Evolutionary conservation across 202 grass and related monocot species (phyloP).

Genomic region (Cymbopogon flexuosus): DNA sequence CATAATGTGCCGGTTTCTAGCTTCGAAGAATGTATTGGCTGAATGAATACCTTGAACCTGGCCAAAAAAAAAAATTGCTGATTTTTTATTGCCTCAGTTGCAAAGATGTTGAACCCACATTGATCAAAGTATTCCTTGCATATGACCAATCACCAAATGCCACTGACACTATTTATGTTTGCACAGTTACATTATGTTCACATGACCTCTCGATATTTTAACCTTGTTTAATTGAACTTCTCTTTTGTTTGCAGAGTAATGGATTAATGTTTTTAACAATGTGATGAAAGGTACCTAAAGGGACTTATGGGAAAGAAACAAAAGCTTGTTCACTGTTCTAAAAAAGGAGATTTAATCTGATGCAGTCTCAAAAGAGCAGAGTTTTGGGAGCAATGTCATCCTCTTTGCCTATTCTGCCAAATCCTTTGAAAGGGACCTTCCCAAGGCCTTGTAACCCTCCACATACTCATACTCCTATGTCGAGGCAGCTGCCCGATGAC

Average conservation of each 20-base stretch:
- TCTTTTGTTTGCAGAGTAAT: conserved; percentile 27
- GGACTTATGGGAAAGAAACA: conserved; percentile 44
- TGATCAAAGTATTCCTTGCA: background rate
- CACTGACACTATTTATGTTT: conserved; percentile 17
- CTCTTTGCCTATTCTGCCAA: conserved; percentile 56
- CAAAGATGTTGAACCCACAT: background rate
- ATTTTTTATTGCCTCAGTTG: background rate
- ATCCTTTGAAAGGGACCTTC: conserved; percentile 49
- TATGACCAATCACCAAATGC: background rate
- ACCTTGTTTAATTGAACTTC: conserved; percentile 13
- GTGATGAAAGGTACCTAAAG: conserved; percentile 1
- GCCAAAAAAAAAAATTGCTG: background rate
- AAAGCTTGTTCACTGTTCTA: conserved; percentile 27
- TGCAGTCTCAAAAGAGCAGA: conserved; percentile 37
- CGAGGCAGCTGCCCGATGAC: conserved; percentile 41
- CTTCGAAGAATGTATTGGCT: conserved; percentile 11
- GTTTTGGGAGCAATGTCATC: conserved; percentile 60
- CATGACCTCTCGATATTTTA: conserved; percentile 5
- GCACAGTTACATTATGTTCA: conserved; percentile 18
- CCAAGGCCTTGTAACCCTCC: conserved; percentile 41
- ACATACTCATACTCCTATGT: conserved; percentile 45
- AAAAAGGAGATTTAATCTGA: conserved; percentile 42
- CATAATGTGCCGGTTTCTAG: conserved; percentile 11
- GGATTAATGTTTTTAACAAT: conserved; percentile 21
- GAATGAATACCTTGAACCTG: background rate